Conservation (phyloP, 1,139 yeast species). For the Petasospora rhodanensis region DNA sequence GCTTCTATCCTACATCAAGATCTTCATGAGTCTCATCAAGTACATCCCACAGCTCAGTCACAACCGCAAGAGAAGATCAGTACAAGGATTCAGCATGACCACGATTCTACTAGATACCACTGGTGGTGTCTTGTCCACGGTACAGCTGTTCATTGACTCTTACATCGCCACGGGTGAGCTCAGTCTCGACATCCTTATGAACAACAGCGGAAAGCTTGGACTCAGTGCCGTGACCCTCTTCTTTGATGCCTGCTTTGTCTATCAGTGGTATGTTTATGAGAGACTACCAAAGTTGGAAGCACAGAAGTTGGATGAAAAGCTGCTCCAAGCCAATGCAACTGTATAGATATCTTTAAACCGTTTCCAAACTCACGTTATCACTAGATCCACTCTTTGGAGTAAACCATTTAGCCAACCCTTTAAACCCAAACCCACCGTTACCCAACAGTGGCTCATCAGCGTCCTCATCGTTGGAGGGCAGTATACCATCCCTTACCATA, state of each 20-base stretch:
- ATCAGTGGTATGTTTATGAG: constrained; percentile 21
- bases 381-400: too few species aligned
- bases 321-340: too few species aligned
- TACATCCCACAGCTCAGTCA: constrained; percentile 58
- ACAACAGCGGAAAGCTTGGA: constrained; percentile 33
- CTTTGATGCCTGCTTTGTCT: constrained; percentile 31
- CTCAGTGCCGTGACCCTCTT: constrained; percentile 32
- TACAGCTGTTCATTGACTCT: constrained; percentile 38
- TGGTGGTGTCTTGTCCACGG: constrained; percentile 49
- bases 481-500: too few species aligned
- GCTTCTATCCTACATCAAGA: constrained; percentile 46
- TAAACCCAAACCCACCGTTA: constrained; percentile 4
- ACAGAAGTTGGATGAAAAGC: too few species aligned
- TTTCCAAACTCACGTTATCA: too few species aligned
- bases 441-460: constrained; percentile 1
- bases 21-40: constrained; percentile 51
- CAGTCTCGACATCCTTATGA: constrained; percentile 20
- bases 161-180: constrained; percentile 20
- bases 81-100: constrained; percentile 52
- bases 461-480: not conserved
- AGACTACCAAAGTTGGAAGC: too few species aligned
- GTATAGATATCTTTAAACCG: too few species aligned
- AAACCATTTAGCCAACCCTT: constrained; percentile 4
- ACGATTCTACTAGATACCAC: constrained; percentile 46
- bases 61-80: constrained; percentile 49